Percentiles rank a stretch among this genome's conserved stretches.
phyloP scores from a whole-genome alignment of 2,329 filamentous ascomycete genomes.

The Arthrobotrys musiformis region DNA sequence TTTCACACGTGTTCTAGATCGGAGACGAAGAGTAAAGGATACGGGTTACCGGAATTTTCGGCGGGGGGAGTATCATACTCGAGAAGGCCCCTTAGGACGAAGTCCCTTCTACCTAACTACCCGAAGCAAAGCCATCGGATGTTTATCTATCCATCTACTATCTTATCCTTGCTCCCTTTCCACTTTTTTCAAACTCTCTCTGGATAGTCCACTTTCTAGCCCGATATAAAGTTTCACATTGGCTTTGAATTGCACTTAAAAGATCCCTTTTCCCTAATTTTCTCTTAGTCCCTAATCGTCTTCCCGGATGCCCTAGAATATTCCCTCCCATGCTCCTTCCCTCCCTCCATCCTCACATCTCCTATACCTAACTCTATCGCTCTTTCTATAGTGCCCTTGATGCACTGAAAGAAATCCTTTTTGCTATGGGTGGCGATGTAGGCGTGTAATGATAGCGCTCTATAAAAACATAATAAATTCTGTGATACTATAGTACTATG shows the following conservation, averaged over 20 bases:
- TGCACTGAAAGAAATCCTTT: not conserved
- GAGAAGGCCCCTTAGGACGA: not conserved
- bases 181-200: not conserved
- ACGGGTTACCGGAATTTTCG: not conserved
- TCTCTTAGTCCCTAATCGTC: not conserved
- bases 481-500: not conserved
- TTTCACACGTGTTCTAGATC: conserved; percentile 68
- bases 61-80: not conserved
- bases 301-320: conserved; percentile 5
- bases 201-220: conserved; percentile 7
- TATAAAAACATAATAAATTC: not conserved
- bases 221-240: conserved; percentile 2
- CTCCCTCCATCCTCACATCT: not conserved
- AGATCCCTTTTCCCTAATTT: not conserved
- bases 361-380: not conserved
- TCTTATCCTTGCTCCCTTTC: not conserved
- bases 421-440: conserved; percentile 14
- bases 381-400: conserved; percentile 1
- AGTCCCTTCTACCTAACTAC: not conserved
- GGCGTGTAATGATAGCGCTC: conserved; percentile 33
- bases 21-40: conserved; percentile 71
- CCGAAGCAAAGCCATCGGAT: not conserved
- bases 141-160: not conserved
- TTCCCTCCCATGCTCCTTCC: too few species aligned
- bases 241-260: conserved; percentile 1